A percentile compares a stretch with the other conserved stretches of the same genome.
These are phyloP conservation scores for Aspergillus aculeatinus DNA, from an alignment of 2,329 filamentous ascomycete species.

Conservation along the genomic window DNA sequence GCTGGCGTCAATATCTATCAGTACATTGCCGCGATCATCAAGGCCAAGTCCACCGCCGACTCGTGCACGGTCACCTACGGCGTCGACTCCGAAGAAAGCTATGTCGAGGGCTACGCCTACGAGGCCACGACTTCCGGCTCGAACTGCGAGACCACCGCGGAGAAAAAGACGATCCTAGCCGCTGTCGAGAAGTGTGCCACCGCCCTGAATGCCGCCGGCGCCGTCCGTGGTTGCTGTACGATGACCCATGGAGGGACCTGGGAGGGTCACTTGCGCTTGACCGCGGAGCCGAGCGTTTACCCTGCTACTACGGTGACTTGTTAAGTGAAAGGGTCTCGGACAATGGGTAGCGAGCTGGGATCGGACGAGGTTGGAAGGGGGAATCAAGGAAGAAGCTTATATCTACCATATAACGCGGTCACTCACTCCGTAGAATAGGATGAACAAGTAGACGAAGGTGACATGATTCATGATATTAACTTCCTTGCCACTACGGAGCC, in stretches of 20 bases:
- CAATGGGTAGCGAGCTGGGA: too few relatives aligned
- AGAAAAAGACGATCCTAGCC: constrained; percentile 4
- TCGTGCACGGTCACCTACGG: constrained; percentile 3
- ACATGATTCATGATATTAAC: too few relatives aligned
- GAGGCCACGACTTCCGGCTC: not conserved
- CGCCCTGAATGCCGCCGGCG: not conserved
- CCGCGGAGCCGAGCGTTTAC: not conserved
- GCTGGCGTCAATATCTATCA: not conserved
- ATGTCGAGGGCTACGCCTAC: constrained; percentile 1
- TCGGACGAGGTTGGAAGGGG: too few relatives aligned
- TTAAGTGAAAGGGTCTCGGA: not conserved
- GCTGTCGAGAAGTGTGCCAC: constrained; percentile 3
- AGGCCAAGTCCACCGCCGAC: not conserved
- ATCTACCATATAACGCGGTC: too few relatives aligned
- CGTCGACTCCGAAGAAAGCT: not conserved
- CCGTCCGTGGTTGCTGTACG: not conserved
- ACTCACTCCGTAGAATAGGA: too few relatives aligned
- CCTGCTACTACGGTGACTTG: constrained; percentile 8
- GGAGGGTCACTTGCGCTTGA: constrained; percentile 1
- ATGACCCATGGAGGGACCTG: not conserved
- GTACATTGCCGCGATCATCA: not conserved
- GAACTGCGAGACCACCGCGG: constrained; percentile 2
- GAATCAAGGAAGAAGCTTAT: too few relatives aligned
- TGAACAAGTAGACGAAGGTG: too few relatives aligned
- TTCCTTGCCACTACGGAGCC: not conserved